Conservation (phyloP, 176 grass and related monocot genomes). For the Saccharum spontaneum region DNA sequence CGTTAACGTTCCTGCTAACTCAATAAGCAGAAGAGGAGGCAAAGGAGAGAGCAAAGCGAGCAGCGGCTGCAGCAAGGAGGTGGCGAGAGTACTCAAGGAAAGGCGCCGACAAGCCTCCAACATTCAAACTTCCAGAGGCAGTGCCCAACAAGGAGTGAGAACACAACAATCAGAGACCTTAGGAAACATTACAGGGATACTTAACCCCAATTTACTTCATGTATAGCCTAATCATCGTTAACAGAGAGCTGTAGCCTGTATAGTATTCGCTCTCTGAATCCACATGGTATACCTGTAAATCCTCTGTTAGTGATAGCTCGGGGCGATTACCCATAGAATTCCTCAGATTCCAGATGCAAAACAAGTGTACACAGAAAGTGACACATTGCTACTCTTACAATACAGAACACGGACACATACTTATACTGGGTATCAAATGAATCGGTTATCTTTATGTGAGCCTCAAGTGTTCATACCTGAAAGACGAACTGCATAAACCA, state of each 20-base stretch:
- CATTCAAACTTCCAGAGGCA: slow-evolving; percentile 85
- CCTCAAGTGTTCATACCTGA: neutral
- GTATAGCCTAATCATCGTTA: slow-evolving; percentile 49
- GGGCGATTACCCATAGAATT: slow-evolving; percentile 25
- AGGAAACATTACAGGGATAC: slow-evolving; percentile 6
- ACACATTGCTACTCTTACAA: slow-evolving; percentile 16
- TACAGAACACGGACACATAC: neutral
- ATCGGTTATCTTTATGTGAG: neutral
- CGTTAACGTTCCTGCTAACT: slow-evolving; percentile 17
- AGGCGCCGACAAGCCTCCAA: slow-evolving; percentile 67
- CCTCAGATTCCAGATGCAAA: slow-evolving; percentile 4
- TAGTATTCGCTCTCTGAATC: slow-evolving; percentile 31
- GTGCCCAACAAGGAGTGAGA: slow-evolving; percentile 59
- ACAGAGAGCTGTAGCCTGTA: slow-evolving; percentile 35
- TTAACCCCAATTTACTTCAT: slow-evolving; percentile 30
- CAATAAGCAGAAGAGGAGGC: slow-evolving; percentile 53
- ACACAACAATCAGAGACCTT: neutral
- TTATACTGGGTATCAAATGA: neutral
- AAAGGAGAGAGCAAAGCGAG: slow-evolving; percentile 78
- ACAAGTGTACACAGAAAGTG: slow-evolving; percentile 28
- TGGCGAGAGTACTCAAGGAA: slow-evolving; percentile 99
- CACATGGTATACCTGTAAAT: slow-evolving; percentile 33
- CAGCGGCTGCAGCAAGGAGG: slow-evolving; percentile 77
- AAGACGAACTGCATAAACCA: neutral
- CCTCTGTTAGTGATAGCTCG: slow-evolving; percentile 24